These are phyloP conservation scores for Fusarium zealandicum DNA, from an alignment of 2,329 filamentous ascomycete species.

Conservation along the genomic window DNA sequence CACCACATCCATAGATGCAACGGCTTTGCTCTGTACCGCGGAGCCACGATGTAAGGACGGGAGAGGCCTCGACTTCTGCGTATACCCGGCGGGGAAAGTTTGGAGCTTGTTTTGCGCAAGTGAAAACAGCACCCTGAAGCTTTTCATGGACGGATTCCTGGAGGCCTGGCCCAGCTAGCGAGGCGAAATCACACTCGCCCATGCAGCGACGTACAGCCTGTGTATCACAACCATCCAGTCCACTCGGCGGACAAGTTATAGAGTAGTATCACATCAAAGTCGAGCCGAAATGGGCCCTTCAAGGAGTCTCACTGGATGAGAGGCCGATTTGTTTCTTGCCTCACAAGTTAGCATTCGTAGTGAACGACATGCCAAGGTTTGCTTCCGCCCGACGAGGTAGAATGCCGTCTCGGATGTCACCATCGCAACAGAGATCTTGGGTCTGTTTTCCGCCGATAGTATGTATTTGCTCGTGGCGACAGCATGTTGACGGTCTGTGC, in stretches of 20 bases:
- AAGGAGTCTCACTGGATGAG: not conserved
- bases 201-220: not conserved
- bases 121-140: not conserved
- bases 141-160: not conserved
- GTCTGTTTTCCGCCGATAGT: not conserved
- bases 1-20: conserved; percentile 10
- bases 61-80: conserved; percentile 12
- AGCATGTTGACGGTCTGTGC: not conserved
- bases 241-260: not conserved
- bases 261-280: not conserved
- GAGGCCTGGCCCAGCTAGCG: too few species aligned
- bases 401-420: conserved; percentile 19
- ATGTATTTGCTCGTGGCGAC: not conserved
- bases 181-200: too few species aligned
- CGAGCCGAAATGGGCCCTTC: not conserved
- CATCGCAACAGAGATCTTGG: conserved; percentile 1
- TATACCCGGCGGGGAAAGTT: conserved; percentile 9
- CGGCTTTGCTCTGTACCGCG: not conserved
- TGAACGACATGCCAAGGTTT: not conserved
- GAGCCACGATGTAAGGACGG: not conserved
- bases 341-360: not conserved
- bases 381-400: conserved; percentile 1
- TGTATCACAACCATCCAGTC: not conserved
- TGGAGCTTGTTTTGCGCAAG: not conserved
- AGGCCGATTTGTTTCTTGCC: not conserved